These are phyloP conservation scores for Sisymbrium altissimum DNA, from an alignment of 345 rosid species.

Conservation along the genomic window DNA sequence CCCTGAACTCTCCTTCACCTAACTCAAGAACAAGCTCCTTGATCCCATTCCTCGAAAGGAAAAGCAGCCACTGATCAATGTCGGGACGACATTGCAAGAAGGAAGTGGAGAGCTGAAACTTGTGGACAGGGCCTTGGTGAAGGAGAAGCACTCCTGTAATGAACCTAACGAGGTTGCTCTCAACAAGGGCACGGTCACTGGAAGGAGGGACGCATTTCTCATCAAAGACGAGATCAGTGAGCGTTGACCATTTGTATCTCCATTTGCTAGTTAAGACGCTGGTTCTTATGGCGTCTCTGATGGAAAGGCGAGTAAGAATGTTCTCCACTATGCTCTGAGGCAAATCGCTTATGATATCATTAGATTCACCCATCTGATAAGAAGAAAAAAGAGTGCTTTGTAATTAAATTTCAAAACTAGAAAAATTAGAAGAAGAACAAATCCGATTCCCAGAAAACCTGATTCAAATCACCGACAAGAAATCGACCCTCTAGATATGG, in stretches of 20 bases:
- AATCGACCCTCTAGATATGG: no score
- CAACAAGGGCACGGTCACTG: slow-evolving; percentile 33
- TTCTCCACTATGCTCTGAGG: slow-evolving; percentile 81
- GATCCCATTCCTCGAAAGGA: slow-evolving; percentile 70
- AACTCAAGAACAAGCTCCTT: slow-evolving; percentile 71
- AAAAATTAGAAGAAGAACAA: no score
- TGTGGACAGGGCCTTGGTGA: slow-evolving; percentile 86
- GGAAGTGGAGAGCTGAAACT: slow-evolving; percentile 69
- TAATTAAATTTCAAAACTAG: no score
- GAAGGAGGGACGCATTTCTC: slow-evolving; percentile 46
- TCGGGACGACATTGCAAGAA: slow-evolving; percentile 62
- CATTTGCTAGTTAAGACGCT: slow-evolving; percentile 74
- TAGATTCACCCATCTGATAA: slow-evolving; percentile 44
- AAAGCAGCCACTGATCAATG: slow-evolving; percentile 91
- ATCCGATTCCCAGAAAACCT: no score
- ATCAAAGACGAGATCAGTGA: slow-evolving; percentile 71
- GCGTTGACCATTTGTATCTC: slow-evolving; percentile 76
- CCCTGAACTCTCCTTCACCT: slow-evolving; percentile 79
- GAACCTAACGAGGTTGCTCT: slow-evolving; percentile 56
- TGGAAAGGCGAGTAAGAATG: slow-evolving; percentile 60
- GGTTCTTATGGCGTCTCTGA: slow-evolving; percentile 75
- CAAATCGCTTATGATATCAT: slow-evolving; percentile 63
- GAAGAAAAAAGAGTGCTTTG: no score
- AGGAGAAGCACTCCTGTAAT: slow-evolving; percentile 67
- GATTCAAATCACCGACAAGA: no score